Base-by-base conservation (phyloP, 1,139 yeast species). In the Kurtzmaniella quercitrusa region DNA sequence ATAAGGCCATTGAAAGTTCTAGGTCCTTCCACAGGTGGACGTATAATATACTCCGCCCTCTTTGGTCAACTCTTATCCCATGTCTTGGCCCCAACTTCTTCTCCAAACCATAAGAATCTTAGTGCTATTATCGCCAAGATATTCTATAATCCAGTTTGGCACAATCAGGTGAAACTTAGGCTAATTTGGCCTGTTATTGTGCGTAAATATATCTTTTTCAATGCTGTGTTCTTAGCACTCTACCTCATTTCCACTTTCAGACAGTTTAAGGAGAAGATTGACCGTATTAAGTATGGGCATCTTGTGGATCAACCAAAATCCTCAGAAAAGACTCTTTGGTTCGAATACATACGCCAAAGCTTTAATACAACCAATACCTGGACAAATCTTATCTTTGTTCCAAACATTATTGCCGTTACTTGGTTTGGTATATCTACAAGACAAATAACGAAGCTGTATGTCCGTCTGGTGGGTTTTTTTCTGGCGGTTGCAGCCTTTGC, bases 101-200 rank as follows among this genome's bases (percentile, higher is more conserved):
- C 53, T 52, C 57, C 65, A 50, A 69, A 68, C 48, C 71, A 67
- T 47, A 52, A 62, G 37, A 69, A 70, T 53, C 55, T 71, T 32
- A 61, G 72, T 3, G 49, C 61, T n/a, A 51, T 56, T 26, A 60
- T 71, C 35, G 70, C 67, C 45, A 45, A 56, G 2, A 47, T 60
- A 37, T 53, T 69, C 12, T 56, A 71, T 44, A 67, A 69, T 44
- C 76, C 76, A 1, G 68, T 71, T 38, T 71, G 77, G 77, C 63
- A 62, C 44, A 69, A 70, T 47, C 71, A 58, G n/a, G 38, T 69
- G 26, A 57, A 65, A 35, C 66, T 71, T 67, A 12, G 48, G 11
- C 12, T 36, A 3, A 22, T 22, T 14, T 36, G 37, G 38, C 33
- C 20, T 5, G 62, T 66, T 3, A 50, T 71, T 22, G 35, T 59